Conservation (phyloP, 768 basidiomycete genomes). For the Leccinum rimulosum region DNA sequence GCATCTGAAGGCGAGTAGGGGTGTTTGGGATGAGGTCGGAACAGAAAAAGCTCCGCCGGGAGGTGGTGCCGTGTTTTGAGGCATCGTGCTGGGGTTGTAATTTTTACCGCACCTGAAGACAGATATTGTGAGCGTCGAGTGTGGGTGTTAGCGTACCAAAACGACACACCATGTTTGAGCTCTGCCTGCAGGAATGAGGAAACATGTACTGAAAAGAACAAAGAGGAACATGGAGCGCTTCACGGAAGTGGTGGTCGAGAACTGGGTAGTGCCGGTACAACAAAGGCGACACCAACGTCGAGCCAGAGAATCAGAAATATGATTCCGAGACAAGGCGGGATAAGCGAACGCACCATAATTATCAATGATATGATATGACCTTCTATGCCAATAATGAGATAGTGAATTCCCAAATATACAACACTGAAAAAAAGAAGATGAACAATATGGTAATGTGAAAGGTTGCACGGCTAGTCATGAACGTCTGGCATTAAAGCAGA, state of each 20-base stretch:
- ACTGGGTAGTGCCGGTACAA: not conserved
- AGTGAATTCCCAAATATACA: not conserved
- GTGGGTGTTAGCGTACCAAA: not conserved
- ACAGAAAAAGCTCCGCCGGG: constrained; percentile 50
- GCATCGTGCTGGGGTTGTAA: constrained; percentile 44
- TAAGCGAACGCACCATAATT: constrained; percentile 4
- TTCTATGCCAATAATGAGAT: not conserved
- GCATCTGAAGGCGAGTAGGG: constrained; percentile 57
- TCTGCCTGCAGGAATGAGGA: constrained; percentile 12
- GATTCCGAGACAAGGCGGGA: not conserved
- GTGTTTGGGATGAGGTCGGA: constrained; percentile 35
- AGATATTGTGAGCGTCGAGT: not conserved
- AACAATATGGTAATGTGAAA: not conserved
- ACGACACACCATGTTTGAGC: constrained; percentile 32
- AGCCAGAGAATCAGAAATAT: not conserved
- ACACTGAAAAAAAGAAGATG: not conserved
- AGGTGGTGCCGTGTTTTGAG: constrained; percentile 32
- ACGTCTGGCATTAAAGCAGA: not conserved
- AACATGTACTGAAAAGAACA: constrained; percentile 11
- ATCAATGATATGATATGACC: not conserved
- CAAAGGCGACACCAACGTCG: not conserved
- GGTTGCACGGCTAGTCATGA: not conserved
- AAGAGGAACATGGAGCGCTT: constrained; percentile 13
- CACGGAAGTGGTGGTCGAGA: not conserved
- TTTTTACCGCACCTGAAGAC: constrained; percentile 44